These are phyloP conservation scores for Helicosporidium sp. DNA, from an alignment of 139 green algal genomes.

Conservation along the genomic window DNA sequence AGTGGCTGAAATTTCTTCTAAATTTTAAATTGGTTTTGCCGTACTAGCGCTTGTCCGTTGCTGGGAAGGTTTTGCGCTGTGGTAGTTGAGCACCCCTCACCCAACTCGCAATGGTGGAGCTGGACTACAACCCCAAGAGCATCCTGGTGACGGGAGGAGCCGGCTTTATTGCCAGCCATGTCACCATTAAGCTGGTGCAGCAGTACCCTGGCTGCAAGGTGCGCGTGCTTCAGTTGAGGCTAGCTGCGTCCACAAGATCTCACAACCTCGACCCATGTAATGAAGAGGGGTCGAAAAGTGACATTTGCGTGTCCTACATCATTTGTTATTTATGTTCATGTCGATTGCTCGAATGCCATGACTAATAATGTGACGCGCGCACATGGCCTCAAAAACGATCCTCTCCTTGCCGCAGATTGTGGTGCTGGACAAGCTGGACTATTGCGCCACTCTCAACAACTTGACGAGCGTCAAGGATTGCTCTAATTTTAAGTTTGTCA, in stretches of 20 bases:
- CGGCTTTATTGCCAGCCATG: conserved; percentile 83
- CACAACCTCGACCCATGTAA: background rate
- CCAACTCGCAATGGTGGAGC: background rate
- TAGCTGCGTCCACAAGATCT: background rate
- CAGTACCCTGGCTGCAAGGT: conserved; percentile 76
- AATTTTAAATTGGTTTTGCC: no score
- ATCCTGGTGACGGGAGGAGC: conserved; percentile 75
- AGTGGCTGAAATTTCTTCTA: no score
- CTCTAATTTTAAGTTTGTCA: conserved; percentile 88
- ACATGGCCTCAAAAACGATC: no score
- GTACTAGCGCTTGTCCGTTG: no score
- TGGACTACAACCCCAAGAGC: conserved; percentile 34
- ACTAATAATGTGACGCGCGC: no score
- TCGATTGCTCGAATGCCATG: background rate
- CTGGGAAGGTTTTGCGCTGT: no score
- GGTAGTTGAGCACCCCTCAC: no score
- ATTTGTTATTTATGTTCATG: background rate
- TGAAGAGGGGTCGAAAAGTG: no score
- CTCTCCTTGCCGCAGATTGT: conserved; percentile 38
- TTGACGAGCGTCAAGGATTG: conserved; percentile 24
- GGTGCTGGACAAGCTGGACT: conserved; percentile 92
- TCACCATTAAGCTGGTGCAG: conserved; percentile 43
- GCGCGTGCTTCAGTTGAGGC: background rate
- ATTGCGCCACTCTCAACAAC: conserved; percentile 78
- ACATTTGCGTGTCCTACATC: background rate